These are phyloP conservation scores for Entophlyctis luteolus DNA, from an alignment of 192 early-diverging fungal genomes.

Conservation along the genomic window DNA sequence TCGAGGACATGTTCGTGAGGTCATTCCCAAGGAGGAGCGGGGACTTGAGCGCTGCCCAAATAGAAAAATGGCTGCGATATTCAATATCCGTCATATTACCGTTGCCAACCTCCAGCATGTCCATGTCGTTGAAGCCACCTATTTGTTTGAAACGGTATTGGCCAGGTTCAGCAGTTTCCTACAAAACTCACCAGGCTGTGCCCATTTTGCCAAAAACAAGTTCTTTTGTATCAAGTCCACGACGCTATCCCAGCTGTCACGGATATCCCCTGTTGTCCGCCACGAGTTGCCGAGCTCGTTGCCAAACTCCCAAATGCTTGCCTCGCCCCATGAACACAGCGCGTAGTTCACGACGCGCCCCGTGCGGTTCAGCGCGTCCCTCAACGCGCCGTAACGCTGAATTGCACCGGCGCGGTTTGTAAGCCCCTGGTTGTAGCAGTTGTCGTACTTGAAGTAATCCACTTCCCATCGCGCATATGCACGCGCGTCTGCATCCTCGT, in stretches of 20 bases:
- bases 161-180: background rate
- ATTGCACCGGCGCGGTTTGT: conserved; percentile 13
- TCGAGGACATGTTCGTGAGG: conserved; percentile 31
- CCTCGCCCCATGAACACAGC: conserved; percentile 51
- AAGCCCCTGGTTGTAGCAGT: conserved; percentile 47
- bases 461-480: conserved; percentile 54
- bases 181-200: conserved; percentile 2
- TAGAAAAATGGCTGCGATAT: conserved; percentile 50
- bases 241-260: conserved; percentile 14
- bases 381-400: conserved; percentile 30
- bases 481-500: conserved; percentile 46
- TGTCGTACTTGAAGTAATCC: conserved; percentile 63
- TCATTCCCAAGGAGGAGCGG: conserved; percentile 60
- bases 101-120: conserved; percentile 58
- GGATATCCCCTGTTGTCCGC: conserved; percentile 32
- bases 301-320: conserved; percentile 42
- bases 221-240: conserved; percentile 35
- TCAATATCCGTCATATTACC: conserved; percentile 41
- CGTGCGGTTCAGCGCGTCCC: conserved; percentile 45
- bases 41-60: conserved; percentile 57
- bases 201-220: background rate
- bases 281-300: conserved; percentile 39
- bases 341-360: conserved; percentile 46
- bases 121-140: conserved; percentile 53
- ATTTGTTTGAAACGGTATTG: conserved; percentile 19